Evolutionary conservation across 2,329 filamentous ascomycete species (phyloP).

Genomic region (Monosporascus cannonballus): DNA sequence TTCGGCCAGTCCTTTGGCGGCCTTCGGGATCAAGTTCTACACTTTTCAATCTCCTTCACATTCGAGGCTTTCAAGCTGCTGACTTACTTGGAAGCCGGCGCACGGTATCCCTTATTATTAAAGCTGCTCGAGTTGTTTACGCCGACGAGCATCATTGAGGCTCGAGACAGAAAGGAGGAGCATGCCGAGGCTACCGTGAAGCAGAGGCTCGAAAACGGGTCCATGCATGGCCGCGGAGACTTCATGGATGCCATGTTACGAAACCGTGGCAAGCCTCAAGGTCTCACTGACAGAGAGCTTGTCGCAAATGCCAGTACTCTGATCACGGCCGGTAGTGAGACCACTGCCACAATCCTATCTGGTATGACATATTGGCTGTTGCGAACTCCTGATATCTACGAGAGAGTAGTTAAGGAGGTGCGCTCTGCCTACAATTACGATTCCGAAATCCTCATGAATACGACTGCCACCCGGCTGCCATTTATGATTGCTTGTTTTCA

Average conservation of each 20-base stretch:
- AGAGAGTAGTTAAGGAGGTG: conserved; percentile 30
- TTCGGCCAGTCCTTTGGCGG: conserved; percentile 22
- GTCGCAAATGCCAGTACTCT: conserved; percentile 24
- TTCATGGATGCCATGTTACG: conserved; percentile 26
- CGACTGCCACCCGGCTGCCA: conserved; percentile 13
- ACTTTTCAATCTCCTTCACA: conserved; percentile 8
- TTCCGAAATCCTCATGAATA: conserved; percentile 36
- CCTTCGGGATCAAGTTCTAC: conserved; percentile 29
- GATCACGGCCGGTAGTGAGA: conserved; percentile 25
- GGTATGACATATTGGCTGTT: conserved; percentile 22
- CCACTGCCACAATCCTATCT: conserved; percentile 23
- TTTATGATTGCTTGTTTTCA: conserved; percentile 20
- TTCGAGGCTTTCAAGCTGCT: conserved; percentile 19
- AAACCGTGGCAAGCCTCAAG: conserved; percentile 22
- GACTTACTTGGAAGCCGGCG: conserved; percentile 16
- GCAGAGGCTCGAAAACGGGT: conserved; percentile 2
- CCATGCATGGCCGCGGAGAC: conserved; percentile 21
- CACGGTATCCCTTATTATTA: conserved; percentile 10
- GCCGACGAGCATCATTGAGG: too few relatives aligned
- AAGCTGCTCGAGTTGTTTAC: conserved; percentile 18
- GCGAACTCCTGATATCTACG: conserved; percentile 24
- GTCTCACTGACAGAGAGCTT: conserved; percentile 25
- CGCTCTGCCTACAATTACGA: conserved; percentile 40
- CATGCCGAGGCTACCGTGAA: conserved; percentile 20
- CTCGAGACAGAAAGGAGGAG: conserved; percentile 8